These are phyloP conservation scores for Kurtzmaniella cleridarum DNA, from an alignment of 805 yeast genomes.

Conservation along the genomic window DNA sequence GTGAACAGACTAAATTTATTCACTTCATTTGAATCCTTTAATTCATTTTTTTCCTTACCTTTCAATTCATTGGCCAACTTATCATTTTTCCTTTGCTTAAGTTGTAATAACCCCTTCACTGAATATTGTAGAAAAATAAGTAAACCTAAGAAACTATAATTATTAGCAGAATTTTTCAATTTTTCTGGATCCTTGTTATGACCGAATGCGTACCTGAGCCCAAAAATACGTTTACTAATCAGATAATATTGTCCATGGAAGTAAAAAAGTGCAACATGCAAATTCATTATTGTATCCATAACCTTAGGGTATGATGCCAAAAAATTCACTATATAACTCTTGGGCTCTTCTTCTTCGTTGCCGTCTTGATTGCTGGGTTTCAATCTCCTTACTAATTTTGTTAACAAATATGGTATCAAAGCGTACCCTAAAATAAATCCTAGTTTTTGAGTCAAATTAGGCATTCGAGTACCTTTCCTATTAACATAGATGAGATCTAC, in stretches of 20 bases:
- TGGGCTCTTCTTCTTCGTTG: conserved; percentile 4
- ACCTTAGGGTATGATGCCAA: conserved; percentile 40
- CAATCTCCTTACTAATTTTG: conserved; percentile 21
- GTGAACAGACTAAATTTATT: neutral
- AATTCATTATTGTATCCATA: conserved; percentile 50
- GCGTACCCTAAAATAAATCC: conserved; percentile 60
- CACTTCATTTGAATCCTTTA: neutral
- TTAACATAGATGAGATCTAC: conserved; percentile 71
- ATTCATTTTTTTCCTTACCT: neutral
- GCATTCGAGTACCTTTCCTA: conserved; percentile 46
- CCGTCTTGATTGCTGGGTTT: conserved; percentile 7
- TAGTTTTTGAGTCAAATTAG: conserved; percentile 40
- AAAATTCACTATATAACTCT: conserved; percentile 11
- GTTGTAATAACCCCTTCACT: conserved; percentile 36
- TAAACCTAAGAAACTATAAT: conserved; percentile 73
- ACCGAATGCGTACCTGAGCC: conserved; percentile 73
- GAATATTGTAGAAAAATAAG: conserved; percentile 50
- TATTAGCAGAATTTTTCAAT: conserved; percentile 40
- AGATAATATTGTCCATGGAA: conserved; percentile 79
- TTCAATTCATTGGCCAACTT: neutral
- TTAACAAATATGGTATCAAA: conserved; percentile 53
- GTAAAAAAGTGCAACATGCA: conserved; percentile 80
- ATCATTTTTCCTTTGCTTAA: conserved; percentile 18
- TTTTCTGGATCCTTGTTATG: conserved; percentile 45
- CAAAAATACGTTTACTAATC: conserved; percentile 69